phyloP scores from a whole-genome alignment of 1,139 yeast genomes.

The Geotrichum fermentans region DNA sequence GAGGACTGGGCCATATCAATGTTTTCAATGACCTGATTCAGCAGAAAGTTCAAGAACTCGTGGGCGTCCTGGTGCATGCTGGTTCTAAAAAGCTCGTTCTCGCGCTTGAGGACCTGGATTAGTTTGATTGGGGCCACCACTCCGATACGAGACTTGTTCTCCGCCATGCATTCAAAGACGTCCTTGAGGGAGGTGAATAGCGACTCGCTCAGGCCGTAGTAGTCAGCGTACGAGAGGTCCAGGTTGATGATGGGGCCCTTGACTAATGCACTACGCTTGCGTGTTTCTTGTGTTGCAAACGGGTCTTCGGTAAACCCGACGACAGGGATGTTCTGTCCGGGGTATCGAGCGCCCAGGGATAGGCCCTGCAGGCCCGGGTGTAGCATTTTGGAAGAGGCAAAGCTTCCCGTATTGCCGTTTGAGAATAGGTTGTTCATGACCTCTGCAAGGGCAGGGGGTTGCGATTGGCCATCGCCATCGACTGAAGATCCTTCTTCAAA shows the following conservation, averaged over 20 bases:
- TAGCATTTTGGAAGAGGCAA: slow-evolving; percentile 1
- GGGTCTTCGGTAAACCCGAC: slow-evolving; percentile 48
- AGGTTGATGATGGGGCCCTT: slow-evolving; percentile 82
- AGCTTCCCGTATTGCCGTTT: not conserved
- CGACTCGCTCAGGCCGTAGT: slow-evolving; percentile 49
- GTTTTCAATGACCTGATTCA: slow-evolving; percentile 76
- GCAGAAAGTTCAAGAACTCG: slow-evolving; percentile 81
- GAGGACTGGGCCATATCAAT: slow-evolving; percentile 41
- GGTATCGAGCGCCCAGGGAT: slow-evolving; percentile 33
- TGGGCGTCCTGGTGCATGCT: slow-evolving; percentile 98
- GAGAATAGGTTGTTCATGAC: not conserved
- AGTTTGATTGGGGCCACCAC: slow-evolving; percentile 77
- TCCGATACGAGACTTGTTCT: slow-evolving; percentile 64
- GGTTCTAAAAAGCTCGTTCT: slow-evolving; percentile 77
- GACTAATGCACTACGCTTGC: slow-evolving; percentile 73
- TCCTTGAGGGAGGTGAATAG: slow-evolving; percentile 75
- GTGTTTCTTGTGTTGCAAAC: slow-evolving; percentile 61
- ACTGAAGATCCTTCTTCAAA: not conserved
- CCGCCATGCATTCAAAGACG: slow-evolving; percentile 75
- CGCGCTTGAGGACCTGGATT: slow-evolving; percentile 68
- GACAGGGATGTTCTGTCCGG: slow-evolving; percentile 41
- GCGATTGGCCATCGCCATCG: not conserved
- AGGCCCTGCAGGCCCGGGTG: slow-evolving; percentile 34
- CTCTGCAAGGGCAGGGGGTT: not conserved
- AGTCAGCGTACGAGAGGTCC: slow-evolving; percentile 54